These are phyloP conservation scores for Rhypophila decipiens DNA, from an alignment of 495 filamentous ascomycete genomes.

Conservation along the genomic window DNA sequence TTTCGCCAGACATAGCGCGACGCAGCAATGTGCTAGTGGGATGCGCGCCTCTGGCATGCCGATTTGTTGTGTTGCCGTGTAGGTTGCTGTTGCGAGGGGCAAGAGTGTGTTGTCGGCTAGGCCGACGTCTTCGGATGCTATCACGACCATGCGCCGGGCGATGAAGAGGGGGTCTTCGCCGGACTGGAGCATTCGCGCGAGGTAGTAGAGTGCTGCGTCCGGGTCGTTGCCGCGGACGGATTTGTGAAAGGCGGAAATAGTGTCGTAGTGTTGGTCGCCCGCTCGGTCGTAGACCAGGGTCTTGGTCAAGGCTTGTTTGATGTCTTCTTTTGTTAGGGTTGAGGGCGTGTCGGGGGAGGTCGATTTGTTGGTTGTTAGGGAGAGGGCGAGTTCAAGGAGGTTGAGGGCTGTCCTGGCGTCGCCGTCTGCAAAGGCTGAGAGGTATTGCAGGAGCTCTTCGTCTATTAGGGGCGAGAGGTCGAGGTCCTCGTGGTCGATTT, in stretches of 20 bases:
- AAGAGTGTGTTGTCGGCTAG: conserved; percentile 85
- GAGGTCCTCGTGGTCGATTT: conserved; percentile 29
- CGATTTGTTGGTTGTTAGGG: conserved; percentile 28
- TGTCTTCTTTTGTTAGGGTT: conserved; percentile 51
- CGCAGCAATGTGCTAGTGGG: conserved; percentile 78
- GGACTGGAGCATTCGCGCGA: conserved; percentile 91
- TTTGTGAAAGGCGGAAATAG: conserved; percentile 96
- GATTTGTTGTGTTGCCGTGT: conserved; percentile 79
- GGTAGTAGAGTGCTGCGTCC: conserved; percentile 86
- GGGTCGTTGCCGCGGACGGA: conserved; percentile 80
- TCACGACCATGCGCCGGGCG: conserved; percentile 82
- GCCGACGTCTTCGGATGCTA: conserved; percentile 88
- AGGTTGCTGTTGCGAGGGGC: conserved; percentile 73
- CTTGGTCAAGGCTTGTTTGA: conserved; percentile 77
- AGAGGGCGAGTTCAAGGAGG: conserved; percentile 79
- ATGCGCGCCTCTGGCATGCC: conserved; percentile 94
- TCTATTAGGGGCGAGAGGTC: conserved; percentile 57
- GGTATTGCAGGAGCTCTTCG: conserved; percentile 68
- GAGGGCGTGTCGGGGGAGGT: conserved; percentile 12
- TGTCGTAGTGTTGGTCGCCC: conserved; percentile 93
- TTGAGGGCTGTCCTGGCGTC: conserved; percentile 92
- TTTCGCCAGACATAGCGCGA: conserved; percentile 72
- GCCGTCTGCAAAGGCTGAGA: conserved; percentile 80
- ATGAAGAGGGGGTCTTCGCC: conserved; percentile 94
- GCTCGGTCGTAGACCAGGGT: conserved; percentile 92